Evolutionary conservation across 2,329 filamentous ascomycete genomes (phyloP).

Genomic region (Dothiorella sarmentorum): DNA sequence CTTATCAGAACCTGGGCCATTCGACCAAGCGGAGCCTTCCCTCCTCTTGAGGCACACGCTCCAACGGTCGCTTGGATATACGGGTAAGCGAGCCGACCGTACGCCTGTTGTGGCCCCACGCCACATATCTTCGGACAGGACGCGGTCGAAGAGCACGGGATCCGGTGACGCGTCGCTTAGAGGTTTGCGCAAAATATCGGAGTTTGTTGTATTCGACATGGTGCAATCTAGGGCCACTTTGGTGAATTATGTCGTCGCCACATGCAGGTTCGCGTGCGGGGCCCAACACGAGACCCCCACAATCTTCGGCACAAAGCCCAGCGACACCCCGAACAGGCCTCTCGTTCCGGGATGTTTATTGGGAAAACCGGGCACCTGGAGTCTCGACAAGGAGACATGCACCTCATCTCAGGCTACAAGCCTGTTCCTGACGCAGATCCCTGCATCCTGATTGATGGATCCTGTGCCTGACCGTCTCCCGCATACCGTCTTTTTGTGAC

Average conservation of each 20-base stretch:
- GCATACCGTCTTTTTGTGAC: constrained; percentile 6
- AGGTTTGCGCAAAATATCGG: not conserved
- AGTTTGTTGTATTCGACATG: not conserved
- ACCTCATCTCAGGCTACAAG: not conserved
- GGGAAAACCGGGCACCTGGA: not conserved
- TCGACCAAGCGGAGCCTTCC: too few relatives aligned
- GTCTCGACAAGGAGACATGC: not conserved
- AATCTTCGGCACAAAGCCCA: constrained; percentile 6
- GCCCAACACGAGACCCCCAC: constrained; percentile 2
- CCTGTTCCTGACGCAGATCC: constrained; percentile 6
- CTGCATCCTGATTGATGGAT: constrained; percentile 12
- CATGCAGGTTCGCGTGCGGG: constrained; percentile 5
- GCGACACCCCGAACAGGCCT: not conserved
- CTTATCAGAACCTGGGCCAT: too few relatives aligned
- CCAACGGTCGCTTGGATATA: too few relatives aligned
- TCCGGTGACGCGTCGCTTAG: not conserved
- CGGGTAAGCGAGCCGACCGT: too few relatives aligned
- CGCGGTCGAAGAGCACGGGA: not conserved
- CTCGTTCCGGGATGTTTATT: not conserved
- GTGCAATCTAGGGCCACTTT: constrained; percentile 6
- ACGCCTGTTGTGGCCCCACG: not conserved
- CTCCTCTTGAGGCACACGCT: too few relatives aligned
- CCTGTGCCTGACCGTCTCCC: constrained; percentile 4
- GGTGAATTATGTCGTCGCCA: not conserved
- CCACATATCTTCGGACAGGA: not conserved